These are phyloP conservation scores for Vitis rotundifolia DNA, from an alignment of 164 flowering plant genomes.

Conservation along the genomic window DNA sequence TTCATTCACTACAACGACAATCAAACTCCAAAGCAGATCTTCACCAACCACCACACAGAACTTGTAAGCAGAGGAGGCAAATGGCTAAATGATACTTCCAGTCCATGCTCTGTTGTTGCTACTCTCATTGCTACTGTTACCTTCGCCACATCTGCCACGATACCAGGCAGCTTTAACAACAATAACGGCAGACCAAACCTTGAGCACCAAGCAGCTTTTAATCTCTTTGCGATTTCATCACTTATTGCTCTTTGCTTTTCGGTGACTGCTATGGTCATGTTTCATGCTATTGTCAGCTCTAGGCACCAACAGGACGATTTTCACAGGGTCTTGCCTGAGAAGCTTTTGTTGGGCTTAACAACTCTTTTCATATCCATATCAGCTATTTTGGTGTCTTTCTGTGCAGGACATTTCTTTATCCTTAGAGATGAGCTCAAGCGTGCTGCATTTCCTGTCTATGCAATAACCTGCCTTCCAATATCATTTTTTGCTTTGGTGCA, in stretches of 20 bases:
- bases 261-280: constrained; percentile 18
- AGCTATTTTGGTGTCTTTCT: constrained; percentile 24
- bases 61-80: constrained; percentile 9
- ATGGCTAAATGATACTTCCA: constrained; percentile 23
- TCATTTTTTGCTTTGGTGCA: constrained; percentile 20
- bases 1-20: constrained; percentile 4
- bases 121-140: constrained; percentile 29
- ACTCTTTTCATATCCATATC: constrained; percentile 23
- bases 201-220: constrained; percentile 10
- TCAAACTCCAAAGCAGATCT: constrained; percentile 12
- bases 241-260: constrained; percentile 28
- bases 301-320: constrained; percentile 24
- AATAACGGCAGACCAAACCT: constrained; percentile 6
- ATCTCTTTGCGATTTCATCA: constrained; percentile 18
- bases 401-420: constrained; percentile 24
- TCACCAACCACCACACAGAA: constrained; percentile 13
- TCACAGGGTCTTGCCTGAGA: constrained; percentile 9
- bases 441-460: constrained; percentile 16
- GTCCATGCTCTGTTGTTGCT: constrained; percentile 25
- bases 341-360: constrained; percentile 21
- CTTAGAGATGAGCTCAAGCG: constrained; percentile 13
- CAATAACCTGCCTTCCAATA: constrained; percentile 24
- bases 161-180: constrained; percentile 17
- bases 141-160: constrained; percentile 21
- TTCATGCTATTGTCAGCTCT: constrained; percentile 27